These are phyloP conservation scores for Nemania diffusa DNA, from an alignment of 2,329 filamentous ascomycete genomes.

Conservation along the genomic window DNA sequence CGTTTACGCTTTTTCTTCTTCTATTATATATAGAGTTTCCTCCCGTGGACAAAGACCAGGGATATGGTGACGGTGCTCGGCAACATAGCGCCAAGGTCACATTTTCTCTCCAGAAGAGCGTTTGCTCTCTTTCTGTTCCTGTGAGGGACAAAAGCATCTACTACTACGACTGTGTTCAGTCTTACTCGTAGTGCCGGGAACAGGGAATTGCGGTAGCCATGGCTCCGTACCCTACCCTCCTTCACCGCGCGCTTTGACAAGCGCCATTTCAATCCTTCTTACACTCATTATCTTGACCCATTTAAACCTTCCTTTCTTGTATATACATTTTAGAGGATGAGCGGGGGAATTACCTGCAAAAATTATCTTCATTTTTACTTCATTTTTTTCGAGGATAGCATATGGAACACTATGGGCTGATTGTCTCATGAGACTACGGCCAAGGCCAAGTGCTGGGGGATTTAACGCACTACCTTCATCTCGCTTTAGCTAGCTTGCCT, in stretches of 20 bases:
- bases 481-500: background rate
- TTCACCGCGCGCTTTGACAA: background rate
- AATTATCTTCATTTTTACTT: background rate
- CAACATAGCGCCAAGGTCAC: background rate
- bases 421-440: background rate
- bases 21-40: slow-evolving; percentile 16
- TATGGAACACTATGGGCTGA: background rate
- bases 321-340: slow-evolving; percentile 14
- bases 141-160: background rate
- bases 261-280: slow-evolving; percentile 23
- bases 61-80: slow-evolving; percentile 11
- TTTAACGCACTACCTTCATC: background rate
- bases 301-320: slow-evolving; percentile 21
- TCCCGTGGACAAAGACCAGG: slow-evolving; percentile 30
- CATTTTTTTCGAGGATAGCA: slow-evolving; percentile 3
- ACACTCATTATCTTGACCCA: slow-evolving; percentile 21
- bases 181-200: slow-evolving; percentile 14
- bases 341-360: slow-evolving; percentile 2
- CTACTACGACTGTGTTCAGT: background rate
- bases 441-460: background rate
- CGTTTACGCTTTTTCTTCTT: slow-evolving; percentile 31
- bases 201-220: slow-evolving; percentile 10
- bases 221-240: background rate
- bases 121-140: background rate
- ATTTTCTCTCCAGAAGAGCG: background rate